Base-by-base conservation (phyloP, 805 yeast genomes). In the Candida khao-thaluensis region DNA sequence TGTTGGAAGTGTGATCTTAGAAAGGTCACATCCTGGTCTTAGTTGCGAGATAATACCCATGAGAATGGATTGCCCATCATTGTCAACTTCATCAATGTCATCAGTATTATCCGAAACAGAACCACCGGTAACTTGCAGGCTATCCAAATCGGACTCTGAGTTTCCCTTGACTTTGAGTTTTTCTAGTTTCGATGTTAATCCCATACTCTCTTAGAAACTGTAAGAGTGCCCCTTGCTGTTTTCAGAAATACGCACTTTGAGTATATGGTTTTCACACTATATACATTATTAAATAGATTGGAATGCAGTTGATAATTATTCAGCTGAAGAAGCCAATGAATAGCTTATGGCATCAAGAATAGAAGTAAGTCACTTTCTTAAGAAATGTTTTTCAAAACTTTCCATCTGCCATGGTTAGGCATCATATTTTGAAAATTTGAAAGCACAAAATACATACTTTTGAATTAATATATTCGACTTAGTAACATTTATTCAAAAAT, bases 1-100 rank as follows among this genome's bases (percentile, higher is more conserved):
- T 1, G 99, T 93, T 4, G 99, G 99, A 37, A 93, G 71, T 0
- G 99, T 91, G 48, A 93, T 91, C 53, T 91, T 76, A 0, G 96
- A 74, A 46, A 93, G 71, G 56, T 93, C 99, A 38, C 85, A 79
- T 1, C 98, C 98, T 0, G 95, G 96, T 51, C 96, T 79, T 55
- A 91, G 72, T 63, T 91, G 97, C 9, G 95, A 70, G 41, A 91
- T 93, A 42, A 91, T 87, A 11, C 91, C 88, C 71, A 87, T 70
- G 40, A 91, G 67, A 36, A 91, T 89, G 37, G 82, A 84, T 60
- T 90, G 95, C 17, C 90, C 90, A 43, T 90, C 89, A 38, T 79
- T 89, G 55, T 89, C 97, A 28, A 90, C 81, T 57, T 90, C 98
- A 61, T 93, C 98, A 35, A 88, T 75, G 58, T 89, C 97, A 55